These are phyloP conservation scores for Sphagnum contortum DNA, from an alignment of 225 moss, liverwort and hornwort genomes.

Conservation along the genomic window DNA sequence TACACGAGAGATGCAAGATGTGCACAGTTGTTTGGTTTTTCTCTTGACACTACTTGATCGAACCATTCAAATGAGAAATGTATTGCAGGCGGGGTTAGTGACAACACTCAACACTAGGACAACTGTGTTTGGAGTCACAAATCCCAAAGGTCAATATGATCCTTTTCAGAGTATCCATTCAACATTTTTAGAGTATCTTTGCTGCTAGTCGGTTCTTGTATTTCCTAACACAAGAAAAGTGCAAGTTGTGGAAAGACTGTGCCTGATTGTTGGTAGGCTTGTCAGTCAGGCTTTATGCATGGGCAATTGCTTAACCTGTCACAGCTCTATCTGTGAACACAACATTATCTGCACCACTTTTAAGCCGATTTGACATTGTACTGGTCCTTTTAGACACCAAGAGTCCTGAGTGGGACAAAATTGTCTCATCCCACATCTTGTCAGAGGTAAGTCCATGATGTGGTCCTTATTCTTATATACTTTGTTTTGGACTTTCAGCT, in stretches of 20 bases:
- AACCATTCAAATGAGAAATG: neutral
- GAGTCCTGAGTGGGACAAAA: slow-evolving; percentile 91
- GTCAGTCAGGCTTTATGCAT: too few species aligned
- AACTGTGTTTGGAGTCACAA: slow-evolving; percentile 95
- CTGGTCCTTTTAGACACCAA: slow-evolving; percentile 94
- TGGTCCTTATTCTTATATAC: slow-evolving; percentile 3
- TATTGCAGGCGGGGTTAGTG: slow-evolving; percentile 84
- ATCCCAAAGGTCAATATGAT: slow-evolving; percentile 95
- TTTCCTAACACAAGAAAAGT: too few species aligned
- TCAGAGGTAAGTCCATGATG: slow-evolving; percentile 46
- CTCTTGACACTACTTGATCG: too few species aligned
- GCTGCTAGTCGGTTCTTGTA: too few species aligned
- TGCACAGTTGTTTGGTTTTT: too few species aligned
- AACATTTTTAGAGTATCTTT: too few species aligned
- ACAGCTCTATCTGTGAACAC: slow-evolving; percentile 92
- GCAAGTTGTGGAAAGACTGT: too few species aligned
- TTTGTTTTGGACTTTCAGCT: neutral
- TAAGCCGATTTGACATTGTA: slow-evolving; percentile 93
- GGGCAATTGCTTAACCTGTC: neutral
- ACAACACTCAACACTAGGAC: slow-evolving; percentile 89
- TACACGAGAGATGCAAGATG: too few species aligned
- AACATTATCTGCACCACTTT: slow-evolving; percentile 76
- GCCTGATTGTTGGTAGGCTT: too few species aligned
- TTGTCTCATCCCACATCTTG: slow-evolving; percentile 89
- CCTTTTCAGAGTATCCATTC: slow-evolving; percentile 79